Evolutionary conservation across 345 rosid genomes (phyloP).

Genomic region (Eutrema yunnanense): DNA sequence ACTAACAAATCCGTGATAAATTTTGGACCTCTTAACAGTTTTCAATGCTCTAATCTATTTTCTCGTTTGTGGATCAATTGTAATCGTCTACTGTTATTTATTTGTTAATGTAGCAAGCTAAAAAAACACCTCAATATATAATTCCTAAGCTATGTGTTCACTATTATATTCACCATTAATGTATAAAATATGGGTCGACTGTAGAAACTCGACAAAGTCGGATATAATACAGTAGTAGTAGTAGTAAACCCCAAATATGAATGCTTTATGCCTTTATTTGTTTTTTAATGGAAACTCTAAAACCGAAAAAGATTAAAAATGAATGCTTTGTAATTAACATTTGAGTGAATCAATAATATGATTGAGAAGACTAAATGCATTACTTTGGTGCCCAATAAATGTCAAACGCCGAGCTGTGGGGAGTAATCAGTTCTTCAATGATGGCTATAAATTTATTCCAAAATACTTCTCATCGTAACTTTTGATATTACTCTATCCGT

Average conservation of each 20-base stretch:
- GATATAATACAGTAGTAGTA: not conserved
- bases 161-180: not conserved
- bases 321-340: not conserved
- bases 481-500: too few relatives aligned
- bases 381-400: not conserved
- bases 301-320: not conserved
- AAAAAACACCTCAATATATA: not conserved
- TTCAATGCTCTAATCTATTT: not conserved
- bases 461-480: not conserved
- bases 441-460: not conserved
- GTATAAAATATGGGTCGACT: not conserved
- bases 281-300: not conserved
- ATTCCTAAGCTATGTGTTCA: not conserved
- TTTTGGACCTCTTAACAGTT: not conserved
- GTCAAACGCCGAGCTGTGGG: conserved; percentile 1
- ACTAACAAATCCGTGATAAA: not conserved
- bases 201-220: conserved; percentile 12
- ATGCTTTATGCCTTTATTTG: not conserved
- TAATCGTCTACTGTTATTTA: not conserved
- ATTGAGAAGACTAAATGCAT: not conserved
- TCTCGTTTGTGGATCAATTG: not conserved
- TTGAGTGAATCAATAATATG: not conserved
- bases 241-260: not conserved
- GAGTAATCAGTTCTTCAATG: not conserved
- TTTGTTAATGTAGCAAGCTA: not conserved